Percentiles rank a stretch among this genome's conserved stretches.
Conservation (phyloP, 495 filamentous ascomycete species). For the Aspergillus bridgeri region DNA sequence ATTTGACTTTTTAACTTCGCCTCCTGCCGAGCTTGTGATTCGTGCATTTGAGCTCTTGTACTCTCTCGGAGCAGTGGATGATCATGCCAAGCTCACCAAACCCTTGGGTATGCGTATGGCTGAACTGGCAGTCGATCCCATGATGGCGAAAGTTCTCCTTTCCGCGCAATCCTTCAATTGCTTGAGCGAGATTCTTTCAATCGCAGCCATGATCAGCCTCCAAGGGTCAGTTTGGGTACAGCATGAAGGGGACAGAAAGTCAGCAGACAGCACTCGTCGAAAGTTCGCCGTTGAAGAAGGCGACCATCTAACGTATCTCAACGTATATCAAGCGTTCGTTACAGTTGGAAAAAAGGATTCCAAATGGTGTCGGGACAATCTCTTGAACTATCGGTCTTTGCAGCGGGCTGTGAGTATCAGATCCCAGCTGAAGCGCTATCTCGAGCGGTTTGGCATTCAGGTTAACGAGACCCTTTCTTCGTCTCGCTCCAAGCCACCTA, state of each 20-base stretch:
- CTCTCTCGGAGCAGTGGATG: constrained; percentile 83
- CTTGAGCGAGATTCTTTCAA: constrained; percentile 79
- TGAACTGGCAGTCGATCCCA: constrained; percentile 89
- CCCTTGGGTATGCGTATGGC: constrained; percentile 90
- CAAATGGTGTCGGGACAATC: constrained; percentile 82
- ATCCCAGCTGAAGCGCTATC: constrained; percentile 78
- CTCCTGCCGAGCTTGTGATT: constrained; percentile 82
- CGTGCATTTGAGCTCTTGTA: constrained; percentile 87
- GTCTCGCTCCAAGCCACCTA: constrained; percentile 23
- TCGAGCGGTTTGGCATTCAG: constrained; percentile 78
- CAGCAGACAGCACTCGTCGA: constrained; percentile 65
- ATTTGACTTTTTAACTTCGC: constrained; percentile 86
- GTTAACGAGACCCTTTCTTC: constrained; percentile 57
- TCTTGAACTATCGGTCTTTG: constrained; percentile 82
- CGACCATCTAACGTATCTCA: constrained; percentile 90
- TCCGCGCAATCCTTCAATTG: constrained; percentile 73
- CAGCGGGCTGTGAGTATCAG: constrained; percentile 81
- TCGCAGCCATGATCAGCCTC: constrained; percentile 91
- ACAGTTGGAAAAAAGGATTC: constrained; percentile 81
- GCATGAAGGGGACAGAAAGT: constrained; percentile 70
- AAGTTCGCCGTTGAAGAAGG: constrained; percentile 94
- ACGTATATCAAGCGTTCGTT: constrained; percentile 88
- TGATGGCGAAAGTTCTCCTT: constrained; percentile 91
- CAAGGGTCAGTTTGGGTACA: constrained; percentile 80
- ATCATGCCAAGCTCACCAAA: constrained; percentile 86